phyloP scores from a whole-genome alignment of 140 eudicot species.

The Flaveria floridana region DNA sequence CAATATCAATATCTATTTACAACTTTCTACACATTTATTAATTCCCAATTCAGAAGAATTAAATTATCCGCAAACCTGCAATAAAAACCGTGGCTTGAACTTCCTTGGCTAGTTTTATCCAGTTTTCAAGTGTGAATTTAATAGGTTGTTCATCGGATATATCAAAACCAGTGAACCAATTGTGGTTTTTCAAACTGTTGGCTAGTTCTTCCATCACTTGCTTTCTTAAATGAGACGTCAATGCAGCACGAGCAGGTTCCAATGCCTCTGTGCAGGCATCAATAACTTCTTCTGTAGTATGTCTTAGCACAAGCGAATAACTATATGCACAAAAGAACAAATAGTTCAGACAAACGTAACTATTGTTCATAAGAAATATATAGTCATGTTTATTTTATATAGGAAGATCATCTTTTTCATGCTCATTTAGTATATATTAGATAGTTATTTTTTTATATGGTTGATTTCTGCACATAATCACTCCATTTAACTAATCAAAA shows the following conservation, averaged over 20 bases:
- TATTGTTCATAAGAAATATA: not conserved
- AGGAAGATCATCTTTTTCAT: not conserved
- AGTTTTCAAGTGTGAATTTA: conserved; percentile 51
- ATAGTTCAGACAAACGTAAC: not conserved
- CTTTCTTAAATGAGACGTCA: conserved; percentile 67
- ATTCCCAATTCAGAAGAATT: not conserved
- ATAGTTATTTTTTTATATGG: not conserved
- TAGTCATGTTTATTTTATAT: not conserved
- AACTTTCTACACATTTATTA: not conserved
- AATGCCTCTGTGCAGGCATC: conserved; percentile 87
- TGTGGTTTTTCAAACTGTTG: conserved; percentile 51
- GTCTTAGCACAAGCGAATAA: conserved; percentile 88
- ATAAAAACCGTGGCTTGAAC: conserved; percentile 82
- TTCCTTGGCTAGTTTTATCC: conserved; percentile 79
- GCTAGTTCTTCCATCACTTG: conserved; percentile 70
- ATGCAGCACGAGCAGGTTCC: conserved; percentile 71
- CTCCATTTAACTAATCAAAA: not conserved
- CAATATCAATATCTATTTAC: conserved; percentile 1
- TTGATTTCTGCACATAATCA: not conserved
- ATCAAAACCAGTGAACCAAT: conserved; percentile 85
- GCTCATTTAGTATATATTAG: not conserved
- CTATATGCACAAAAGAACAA: conserved; percentile 37
- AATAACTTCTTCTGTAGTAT: conserved; percentile 92
- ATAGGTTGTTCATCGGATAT: conserved; percentile 70
- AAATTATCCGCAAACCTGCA: conserved; percentile 58